phyloP scores from a whole-genome alignment of 108 stramenopile species.

The Fistulifera pelliculosa region DNA sequence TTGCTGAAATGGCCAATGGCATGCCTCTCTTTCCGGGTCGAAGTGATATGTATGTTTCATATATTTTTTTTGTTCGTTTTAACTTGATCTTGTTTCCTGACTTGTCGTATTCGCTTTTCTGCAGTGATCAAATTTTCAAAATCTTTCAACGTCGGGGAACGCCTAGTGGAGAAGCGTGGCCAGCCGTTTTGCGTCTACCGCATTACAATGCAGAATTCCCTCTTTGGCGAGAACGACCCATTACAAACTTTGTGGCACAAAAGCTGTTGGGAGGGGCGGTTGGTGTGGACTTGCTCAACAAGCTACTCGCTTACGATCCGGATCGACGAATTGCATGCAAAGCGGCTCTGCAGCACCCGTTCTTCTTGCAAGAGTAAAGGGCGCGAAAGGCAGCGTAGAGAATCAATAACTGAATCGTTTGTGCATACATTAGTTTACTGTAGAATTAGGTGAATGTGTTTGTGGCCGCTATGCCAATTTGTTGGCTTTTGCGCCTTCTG shows the following conservation, averaged over 20 bases:
- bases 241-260: conserved; percentile 73
- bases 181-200: conserved; percentile 77
- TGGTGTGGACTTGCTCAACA: conserved; percentile 67
- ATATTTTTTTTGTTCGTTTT: no score
- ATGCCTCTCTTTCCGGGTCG: conserved; percentile 83
- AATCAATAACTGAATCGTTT: no score
- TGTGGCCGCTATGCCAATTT: no score
- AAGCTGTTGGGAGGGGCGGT: conserved; percentile 50
- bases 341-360: conserved; percentile 75
- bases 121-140: conserved; percentile 82
- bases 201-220: conserved; percentile 90
- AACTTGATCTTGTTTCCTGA: no score
- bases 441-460: no score
- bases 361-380: conserved; percentile 43
- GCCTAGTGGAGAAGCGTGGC: conserved; percentile 84
- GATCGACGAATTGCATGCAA: conserved; percentile 78
- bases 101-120: conserved; percentile 17
- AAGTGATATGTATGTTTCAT: conserved; percentile 7
- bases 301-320: conserved; percentile 81
- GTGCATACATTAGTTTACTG: no score
- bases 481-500: neutral
- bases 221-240: conserved; percentile 72
- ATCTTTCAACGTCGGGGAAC: conserved; percentile 89
- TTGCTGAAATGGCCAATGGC: conserved; percentile 94
- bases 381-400: neutral